Evolutionary conservation across 768 basidiomycete genomes (phyloP).

Genomic region (Hydnomerulius pinastri): DNA sequence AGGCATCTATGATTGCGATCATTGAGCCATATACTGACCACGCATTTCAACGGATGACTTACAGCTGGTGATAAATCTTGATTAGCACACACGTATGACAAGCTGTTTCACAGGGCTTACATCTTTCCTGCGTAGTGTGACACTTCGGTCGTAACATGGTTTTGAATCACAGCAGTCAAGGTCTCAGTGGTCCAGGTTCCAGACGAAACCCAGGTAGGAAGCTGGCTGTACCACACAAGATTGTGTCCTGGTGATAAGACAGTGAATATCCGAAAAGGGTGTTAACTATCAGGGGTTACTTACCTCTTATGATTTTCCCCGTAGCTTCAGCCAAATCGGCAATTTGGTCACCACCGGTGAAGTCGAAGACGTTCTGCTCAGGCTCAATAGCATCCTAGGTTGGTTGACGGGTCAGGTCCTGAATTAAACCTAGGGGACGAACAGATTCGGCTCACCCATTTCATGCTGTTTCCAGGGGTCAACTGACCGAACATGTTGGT

Average conservation of each 20-base stretch:
- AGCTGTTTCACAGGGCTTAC: constrained; percentile 1
- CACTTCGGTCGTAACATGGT: constrained; percentile 18
- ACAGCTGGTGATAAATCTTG: constrained; percentile 5
- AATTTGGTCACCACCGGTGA: constrained; percentile 21
- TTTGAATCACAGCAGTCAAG: constrained; percentile 19
- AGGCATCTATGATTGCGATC: constrained; percentile 20
- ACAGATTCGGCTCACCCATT: constrained; percentile 17
- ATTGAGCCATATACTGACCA: background rate
- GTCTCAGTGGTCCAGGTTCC: constrained; percentile 13
- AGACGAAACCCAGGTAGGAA: constrained; percentile 17
- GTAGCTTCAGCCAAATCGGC: constrained; percentile 17
- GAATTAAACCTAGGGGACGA: background rate
- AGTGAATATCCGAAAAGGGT: background rate
- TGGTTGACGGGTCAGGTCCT: background rate
- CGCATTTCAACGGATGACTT: constrained; percentile 1
- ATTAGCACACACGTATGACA: background rate
- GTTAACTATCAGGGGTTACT: background rate
- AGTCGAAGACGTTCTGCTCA: constrained; percentile 26
- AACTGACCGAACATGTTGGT: constrained; percentile 19
- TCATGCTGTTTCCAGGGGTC: constrained; percentile 22
- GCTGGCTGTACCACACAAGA: constrained; percentile 18
- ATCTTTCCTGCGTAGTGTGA: constrained; percentile 14
- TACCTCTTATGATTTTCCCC: constrained; percentile 22
- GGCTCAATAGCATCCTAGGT: constrained; percentile 22
- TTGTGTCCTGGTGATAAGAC: constrained; percentile 16